Evolutionary conservation across 805 yeast genomes (phyloP).

Genomic region (Candida stauntonica): DNA sequence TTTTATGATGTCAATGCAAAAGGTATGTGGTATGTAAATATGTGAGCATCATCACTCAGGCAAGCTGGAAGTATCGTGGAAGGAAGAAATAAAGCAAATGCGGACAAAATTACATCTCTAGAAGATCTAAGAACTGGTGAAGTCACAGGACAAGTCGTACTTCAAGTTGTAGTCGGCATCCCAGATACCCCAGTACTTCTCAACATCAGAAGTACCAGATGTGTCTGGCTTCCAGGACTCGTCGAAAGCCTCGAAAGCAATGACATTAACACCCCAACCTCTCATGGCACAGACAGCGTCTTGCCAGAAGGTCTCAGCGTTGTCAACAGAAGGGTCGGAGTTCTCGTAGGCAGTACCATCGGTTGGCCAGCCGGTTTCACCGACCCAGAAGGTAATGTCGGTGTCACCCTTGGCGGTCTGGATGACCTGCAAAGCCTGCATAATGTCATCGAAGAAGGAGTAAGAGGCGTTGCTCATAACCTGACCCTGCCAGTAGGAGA

Average conservation of each 20-base stretch:
- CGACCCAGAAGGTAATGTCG: slow-evolving; percentile 88
- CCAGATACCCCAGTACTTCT: slow-evolving; percentile 94
- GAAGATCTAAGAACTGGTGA: slow-evolving; percentile 24
- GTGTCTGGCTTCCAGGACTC: slow-evolving; percentile 95
- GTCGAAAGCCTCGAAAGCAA: slow-evolving; percentile 92
- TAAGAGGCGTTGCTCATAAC: slow-evolving; percentile 74
- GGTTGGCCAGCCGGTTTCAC: slow-evolving; percentile 98
- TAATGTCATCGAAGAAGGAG: slow-evolving; percentile 93
- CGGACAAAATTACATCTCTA: background rate
- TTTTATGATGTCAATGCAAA: too few species aligned
- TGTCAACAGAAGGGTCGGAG: slow-evolving; percentile 63
- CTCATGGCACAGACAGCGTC: slow-evolving; percentile 89
- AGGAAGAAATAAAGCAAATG: background rate
- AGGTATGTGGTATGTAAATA: too few species aligned
- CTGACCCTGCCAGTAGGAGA: slow-evolving; percentile 99
- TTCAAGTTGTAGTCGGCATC: slow-evolving; percentile 45
- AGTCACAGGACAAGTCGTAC: slow-evolving; percentile 45
- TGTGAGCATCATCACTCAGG: too few species aligned
- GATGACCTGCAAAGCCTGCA: slow-evolving; percentile 91
- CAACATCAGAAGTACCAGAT: slow-evolving; percentile 81
- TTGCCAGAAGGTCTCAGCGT: slow-evolving; percentile 81
- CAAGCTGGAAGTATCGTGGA: background rate
- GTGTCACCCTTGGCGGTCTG: slow-evolving; percentile 85
- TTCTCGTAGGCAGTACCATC: slow-evolving; percentile 68
- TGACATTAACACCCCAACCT: slow-evolving; percentile 93